These are phyloP conservation scores for Saccharum officinarum DNA, from an alignment of 176 grass and related monocot species.

Conservation along the genomic window DNA sequence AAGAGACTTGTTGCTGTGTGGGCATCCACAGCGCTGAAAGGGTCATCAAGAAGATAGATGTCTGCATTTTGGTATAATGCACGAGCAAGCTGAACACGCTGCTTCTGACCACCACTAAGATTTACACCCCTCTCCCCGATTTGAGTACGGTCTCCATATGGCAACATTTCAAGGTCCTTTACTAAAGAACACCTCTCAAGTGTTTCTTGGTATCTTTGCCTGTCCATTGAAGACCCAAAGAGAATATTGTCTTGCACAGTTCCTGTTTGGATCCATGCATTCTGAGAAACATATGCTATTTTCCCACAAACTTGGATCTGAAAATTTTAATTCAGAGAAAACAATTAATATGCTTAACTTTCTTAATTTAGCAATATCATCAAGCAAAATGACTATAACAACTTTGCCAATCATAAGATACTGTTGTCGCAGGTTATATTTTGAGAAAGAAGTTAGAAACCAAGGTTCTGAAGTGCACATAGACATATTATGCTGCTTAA, in stretches of 20 bases:
- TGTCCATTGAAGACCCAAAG: slow-evolving; percentile 72
- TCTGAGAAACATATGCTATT: slow-evolving; percentile 87
- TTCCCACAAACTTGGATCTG: slow-evolving; percentile 84
- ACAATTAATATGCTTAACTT: neutral
- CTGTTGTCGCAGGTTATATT: neutral
- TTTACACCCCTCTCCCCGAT: slow-evolving; percentile 93
- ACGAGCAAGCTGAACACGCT: slow-evolving; percentile 88
- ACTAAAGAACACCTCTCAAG: slow-evolving; percentile 71
- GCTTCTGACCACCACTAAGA: slow-evolving; percentile 96
- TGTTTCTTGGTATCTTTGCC: slow-evolving; percentile 71
- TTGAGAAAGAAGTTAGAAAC: slow-evolving; percentile 8
- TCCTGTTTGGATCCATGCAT: slow-evolving; percentile 95
- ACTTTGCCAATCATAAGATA: neutral
- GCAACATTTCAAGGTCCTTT: slow-evolving; percentile 84
- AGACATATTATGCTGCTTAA: neutral
- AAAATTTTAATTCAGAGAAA: neutral
- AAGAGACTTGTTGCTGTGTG: slow-evolving; percentile 85
- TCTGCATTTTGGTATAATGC: slow-evolving; percentile 89
- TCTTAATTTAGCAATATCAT: neutral
- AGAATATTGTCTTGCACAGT: slow-evolving; percentile 87
- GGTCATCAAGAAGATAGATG: slow-evolving; percentile 90
- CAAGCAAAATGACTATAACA: neutral
- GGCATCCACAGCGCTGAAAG: slow-evolving; percentile 96
- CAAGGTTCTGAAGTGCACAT: slow-evolving; percentile 1
- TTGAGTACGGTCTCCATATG: slow-evolving; percentile 72